A percentile compares a stretch with the other conserved stretches of the same genome.
phyloP scores from a whole-genome alignment of 352 stramenopile genomes.

The Peronospora tabacina region DNA sequence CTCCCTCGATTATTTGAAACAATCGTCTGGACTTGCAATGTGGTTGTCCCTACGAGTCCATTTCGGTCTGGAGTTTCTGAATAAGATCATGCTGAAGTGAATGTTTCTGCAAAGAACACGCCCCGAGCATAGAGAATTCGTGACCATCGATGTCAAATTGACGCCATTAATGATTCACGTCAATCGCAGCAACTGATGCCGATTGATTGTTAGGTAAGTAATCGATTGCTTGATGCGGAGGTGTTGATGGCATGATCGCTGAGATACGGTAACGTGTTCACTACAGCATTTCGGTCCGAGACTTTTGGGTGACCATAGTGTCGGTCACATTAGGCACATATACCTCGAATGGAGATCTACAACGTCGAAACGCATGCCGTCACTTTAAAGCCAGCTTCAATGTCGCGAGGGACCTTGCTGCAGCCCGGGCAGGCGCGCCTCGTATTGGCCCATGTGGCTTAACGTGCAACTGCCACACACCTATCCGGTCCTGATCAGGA shows the following conservation, averaged over 20 bases:
- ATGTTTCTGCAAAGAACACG: neutral
- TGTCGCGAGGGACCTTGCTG: conserved; percentile 20
- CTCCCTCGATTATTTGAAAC: neutral
- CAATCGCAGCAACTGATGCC: neutral
- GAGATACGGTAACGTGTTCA: conserved; percentile 16
- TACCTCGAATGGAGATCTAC: conserved; percentile 3
- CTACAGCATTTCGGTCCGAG: neutral
- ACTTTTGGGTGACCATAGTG: neutral
- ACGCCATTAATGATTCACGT: neutral
- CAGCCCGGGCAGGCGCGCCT: neutral
- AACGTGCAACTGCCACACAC: conserved; percentile 2
- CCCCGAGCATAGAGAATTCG: conserved; percentile 2
- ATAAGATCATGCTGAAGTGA: neutral
- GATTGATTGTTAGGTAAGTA: conserved; percentile 10
- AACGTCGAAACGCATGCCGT: neutral
- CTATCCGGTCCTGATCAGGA: neutral
- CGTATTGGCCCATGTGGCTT: neutral
- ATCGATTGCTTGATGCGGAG: conserved; percentile 1
- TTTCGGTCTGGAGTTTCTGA: neutral
- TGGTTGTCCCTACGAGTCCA: neutral
- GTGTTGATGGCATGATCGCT: neutral
- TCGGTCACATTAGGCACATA: neutral
- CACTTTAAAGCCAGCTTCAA: conserved; percentile 16
- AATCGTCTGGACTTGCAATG: neutral
- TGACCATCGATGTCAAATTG: conserved; percentile 1